phyloP scores from a whole-genome alignment of 192 early-diverging fungal species.

The Jimgerdemannia lactiflua region DNA sequence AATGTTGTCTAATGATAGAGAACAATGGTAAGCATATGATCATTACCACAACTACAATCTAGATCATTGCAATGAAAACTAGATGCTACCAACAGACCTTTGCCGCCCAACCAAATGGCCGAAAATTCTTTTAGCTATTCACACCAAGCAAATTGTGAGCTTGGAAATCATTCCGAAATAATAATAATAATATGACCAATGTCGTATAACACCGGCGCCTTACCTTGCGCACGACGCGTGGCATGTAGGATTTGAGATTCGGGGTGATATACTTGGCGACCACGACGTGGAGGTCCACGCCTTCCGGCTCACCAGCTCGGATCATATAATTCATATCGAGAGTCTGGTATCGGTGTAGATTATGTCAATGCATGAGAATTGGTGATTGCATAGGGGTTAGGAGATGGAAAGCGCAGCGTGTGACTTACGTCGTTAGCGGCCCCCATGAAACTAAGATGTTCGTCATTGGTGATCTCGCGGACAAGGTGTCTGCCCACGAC shows the following conservation, averaged over 20 bases:
- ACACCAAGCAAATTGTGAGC: too few species aligned
- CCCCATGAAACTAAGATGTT: neutral
- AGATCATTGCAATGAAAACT: too few species aligned
- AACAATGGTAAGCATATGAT: too few species aligned
- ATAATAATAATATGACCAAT: too few species aligned
- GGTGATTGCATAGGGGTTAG: too few species aligned
- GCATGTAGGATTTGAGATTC: constrained; percentile 19
- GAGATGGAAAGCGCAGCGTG: too few species aligned
- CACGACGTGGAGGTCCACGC: constrained; percentile 16
- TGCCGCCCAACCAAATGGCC: too few species aligned
- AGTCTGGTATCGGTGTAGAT: neutral
- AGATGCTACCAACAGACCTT: too few species aligned
- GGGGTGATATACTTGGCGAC: constrained; percentile 27
- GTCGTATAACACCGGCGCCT: too few species aligned
- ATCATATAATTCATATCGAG: neutral
- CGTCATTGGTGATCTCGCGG: neutral
- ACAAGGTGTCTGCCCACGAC: neutral
- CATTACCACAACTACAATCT: too few species aligned
- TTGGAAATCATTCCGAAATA: too few species aligned
- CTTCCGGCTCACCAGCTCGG: neutral
- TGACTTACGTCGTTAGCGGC: neutral
- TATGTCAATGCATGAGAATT: neutral
- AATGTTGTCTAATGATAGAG: constrained; percentile 16
- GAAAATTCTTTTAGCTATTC: too few species aligned
- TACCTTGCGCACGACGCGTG: constrained; percentile 18